phyloP scores from a whole-genome alignment of 306 rosid genomes.

The Fagus sylvatica region DNA sequence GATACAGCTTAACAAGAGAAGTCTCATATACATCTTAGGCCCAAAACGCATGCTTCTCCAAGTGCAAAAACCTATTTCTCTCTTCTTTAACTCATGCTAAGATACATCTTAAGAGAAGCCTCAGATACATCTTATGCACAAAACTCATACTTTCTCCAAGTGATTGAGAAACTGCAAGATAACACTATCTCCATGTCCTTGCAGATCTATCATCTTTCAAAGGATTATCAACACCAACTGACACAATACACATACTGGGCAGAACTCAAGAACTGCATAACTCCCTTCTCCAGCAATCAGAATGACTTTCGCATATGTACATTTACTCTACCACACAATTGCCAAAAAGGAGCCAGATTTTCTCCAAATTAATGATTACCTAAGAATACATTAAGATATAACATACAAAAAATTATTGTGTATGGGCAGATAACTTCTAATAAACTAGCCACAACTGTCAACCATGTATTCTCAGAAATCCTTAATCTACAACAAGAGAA shows the following conservation, averaged over 20 bases:
- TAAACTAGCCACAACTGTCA: background rate
- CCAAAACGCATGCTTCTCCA: too few species aligned
- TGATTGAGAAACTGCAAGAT: too few species aligned
- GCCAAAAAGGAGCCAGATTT: background rate
- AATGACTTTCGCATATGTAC: background rate
- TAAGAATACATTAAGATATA: background rate
- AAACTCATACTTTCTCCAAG: background rate
- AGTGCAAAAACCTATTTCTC: too few species aligned
- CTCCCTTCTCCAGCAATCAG: background rate
- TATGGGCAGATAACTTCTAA: background rate
- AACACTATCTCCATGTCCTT: too few species aligned
- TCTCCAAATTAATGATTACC: background rate
- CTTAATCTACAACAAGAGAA: background rate
- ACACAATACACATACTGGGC: too few species aligned
- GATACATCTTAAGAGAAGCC: too few species aligned
- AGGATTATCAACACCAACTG: too few species aligned
- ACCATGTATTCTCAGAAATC: background rate
- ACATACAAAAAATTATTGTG: background rate
- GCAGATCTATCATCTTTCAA: too few species aligned
- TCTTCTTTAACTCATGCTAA: too few species aligned
- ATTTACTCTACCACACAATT: background rate
- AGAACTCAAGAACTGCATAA: background rate
- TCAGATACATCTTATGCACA: background rate
- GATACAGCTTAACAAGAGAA: background rate
- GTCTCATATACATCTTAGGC: too few species aligned